phyloP scores from a whole-genome alignment of 75 land plant species.

The Cunninghamia lanceolata region DNA sequence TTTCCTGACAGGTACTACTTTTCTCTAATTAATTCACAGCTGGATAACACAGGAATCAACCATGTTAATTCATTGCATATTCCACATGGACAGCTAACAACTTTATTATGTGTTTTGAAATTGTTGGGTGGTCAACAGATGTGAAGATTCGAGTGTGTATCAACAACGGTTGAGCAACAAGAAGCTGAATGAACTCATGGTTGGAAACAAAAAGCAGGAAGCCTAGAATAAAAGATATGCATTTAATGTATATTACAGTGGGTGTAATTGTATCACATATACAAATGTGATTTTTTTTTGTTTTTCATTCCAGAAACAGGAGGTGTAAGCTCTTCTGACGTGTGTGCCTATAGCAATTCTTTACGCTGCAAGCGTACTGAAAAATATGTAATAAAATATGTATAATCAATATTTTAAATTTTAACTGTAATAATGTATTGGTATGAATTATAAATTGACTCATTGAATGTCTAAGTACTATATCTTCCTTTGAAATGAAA shows the following conservation, averaged over 20 bases:
- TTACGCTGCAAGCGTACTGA: no score
- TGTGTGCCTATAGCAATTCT: no score
- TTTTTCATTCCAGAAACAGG: neutral
- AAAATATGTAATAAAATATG: no score
- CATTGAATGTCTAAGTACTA: no score
- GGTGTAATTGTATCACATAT: neutral
- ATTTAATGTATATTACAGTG: neutral
- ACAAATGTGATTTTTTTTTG: no score
- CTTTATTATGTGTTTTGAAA: neutral
- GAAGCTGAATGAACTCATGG: slow-evolving; percentile 59
- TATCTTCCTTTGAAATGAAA: no score
- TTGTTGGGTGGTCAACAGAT: neutral
- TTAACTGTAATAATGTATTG: no score
- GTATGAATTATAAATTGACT: no score
- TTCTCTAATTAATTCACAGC: neutral
- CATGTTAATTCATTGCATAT: no score
- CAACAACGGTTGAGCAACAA: slow-evolving; percentile 56
- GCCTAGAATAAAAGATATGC: neutral
- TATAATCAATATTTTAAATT: no score
- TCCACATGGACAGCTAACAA: neutral
- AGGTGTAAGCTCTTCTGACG: neutral
- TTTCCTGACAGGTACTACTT: slow-evolving; percentile 9
- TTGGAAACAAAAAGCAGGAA: slow-evolving; percentile 16
- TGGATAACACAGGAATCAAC: no score
- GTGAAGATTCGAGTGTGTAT: slow-evolving; percentile 26